phyloP scores from a whole-genome alignment of 1,284 basidiomycete species.

The Ustilago nuda region DNA sequence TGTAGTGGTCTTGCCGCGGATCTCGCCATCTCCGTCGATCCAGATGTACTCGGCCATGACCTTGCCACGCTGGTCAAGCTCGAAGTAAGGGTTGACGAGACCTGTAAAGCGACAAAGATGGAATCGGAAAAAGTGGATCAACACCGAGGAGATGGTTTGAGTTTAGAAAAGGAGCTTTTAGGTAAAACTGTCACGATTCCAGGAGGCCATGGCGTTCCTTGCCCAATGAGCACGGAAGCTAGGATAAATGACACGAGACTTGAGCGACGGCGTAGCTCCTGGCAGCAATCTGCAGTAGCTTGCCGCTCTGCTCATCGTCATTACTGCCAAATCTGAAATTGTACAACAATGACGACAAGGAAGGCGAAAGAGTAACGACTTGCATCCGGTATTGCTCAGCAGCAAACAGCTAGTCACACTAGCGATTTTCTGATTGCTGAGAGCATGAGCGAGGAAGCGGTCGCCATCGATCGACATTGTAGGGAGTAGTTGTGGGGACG shows the following conservation, averaged over 20 bases:
- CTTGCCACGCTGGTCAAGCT: constrained; percentile 64
- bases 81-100: constrained; percentile 59
- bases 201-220: neutral
- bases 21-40: constrained; percentile 72
- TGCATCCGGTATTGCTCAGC: neutral
- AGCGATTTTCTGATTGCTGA: neutral
- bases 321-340: neutral
- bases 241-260: neutral
- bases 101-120: constrained; percentile 21
- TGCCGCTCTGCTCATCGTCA: neutral
- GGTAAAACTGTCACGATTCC: neutral
- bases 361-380: neutral
- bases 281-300: neutral
- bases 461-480: neutral
- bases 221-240: neutral
- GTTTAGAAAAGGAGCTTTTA: constrained; percentile 6
- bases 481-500: neutral
- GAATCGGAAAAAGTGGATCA: neutral
- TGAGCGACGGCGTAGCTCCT: neutral
- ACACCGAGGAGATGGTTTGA: neutral
- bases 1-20: constrained; percentile 72
- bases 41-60: constrained; percentile 69
- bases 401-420: neutral
- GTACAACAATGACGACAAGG: neutral
- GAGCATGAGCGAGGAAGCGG: neutral